Percentiles rank a stretch among this genome's conserved stretches.
These are phyloP conservation scores for Melanomma pulvis-pyrius DNA, from an alignment of 495 filamentous ascomycete species.

Conservation along the genomic window DNA sequence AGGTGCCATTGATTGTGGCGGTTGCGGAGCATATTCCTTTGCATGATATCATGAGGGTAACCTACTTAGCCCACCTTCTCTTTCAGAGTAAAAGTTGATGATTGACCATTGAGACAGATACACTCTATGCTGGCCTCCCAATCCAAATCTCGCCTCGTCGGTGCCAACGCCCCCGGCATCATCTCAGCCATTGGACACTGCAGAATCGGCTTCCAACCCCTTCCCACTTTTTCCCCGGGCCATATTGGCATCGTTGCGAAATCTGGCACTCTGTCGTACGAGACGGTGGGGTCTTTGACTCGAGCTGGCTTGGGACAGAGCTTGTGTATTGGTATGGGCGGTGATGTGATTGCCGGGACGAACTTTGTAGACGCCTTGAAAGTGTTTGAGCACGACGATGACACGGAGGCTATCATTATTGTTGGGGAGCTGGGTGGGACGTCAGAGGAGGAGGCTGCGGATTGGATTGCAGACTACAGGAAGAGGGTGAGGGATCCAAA, in stretches of 20 bases:
- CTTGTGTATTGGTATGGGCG: constrained; percentile 84
- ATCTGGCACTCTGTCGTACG: constrained; percentile 87
- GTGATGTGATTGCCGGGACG: constrained; percentile 81
- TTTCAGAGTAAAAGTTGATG: constrained; percentile 27
- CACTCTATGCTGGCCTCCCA: constrained; percentile 79
- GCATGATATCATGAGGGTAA: constrained; percentile 79
- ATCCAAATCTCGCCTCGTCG: constrained; percentile 77
- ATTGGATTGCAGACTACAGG: constrained; percentile 73
- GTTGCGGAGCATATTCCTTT: constrained; percentile 91
- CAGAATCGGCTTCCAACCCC: constrained; percentile 84
- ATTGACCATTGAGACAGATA: constrained; percentile 62
- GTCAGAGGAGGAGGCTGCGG: constrained; percentile 78
- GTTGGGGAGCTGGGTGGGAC: constrained; percentile 87
- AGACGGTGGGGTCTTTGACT: constrained; percentile 82
- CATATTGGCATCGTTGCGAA: constrained; percentile 82
- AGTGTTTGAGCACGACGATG: constrained; percentile 71
- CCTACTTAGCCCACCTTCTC: constrained; percentile 28
- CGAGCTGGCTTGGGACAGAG: constrained; percentile 82
- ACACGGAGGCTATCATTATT: constrained; percentile 80
- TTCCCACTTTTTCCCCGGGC: constrained; percentile 74
- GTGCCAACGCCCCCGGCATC: constrained; percentile 86
- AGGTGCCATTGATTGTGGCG: constrained; percentile 83
- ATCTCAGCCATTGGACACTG: constrained; percentile 81
- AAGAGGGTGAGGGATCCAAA: constrained; percentile 64
- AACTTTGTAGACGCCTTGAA: constrained; percentile 76